Conservation (phyloP, 371 early-diverging fungal genomes). For the Amoeboaphelidium occidentale region DNA sequence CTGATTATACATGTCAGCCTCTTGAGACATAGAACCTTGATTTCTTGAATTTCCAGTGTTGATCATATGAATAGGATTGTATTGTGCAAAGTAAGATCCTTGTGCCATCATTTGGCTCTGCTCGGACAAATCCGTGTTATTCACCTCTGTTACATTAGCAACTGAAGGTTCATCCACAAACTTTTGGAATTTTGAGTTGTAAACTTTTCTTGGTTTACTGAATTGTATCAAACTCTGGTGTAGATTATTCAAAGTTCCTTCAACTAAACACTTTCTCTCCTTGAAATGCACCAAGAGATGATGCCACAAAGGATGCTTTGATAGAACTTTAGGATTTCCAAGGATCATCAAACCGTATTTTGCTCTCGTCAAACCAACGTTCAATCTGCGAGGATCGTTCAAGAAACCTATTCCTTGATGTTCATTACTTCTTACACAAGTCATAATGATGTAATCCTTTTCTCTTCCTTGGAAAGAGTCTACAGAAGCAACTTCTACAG, state of each 20-base stretch:
- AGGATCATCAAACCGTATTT: conserved; percentile 83
- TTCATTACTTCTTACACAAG: conserved; percentile 91
- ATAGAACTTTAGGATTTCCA: conserved; percentile 87
- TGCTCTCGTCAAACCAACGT: conserved; percentile 93
- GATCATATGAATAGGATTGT: background rate
- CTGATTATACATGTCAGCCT: too few relatives aligned
- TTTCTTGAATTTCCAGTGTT: background rate
- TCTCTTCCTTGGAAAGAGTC: conserved; percentile 99
- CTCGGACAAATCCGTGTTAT: background rate
- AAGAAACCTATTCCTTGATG: conserved; percentile 96
- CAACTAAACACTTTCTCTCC: conserved; percentile 66
- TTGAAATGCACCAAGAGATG: conserved; percentile 80
- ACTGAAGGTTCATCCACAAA: background rate
- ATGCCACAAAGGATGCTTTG: conserved; percentile 85
- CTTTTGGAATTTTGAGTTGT: background rate
- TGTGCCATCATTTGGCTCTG: background rate
- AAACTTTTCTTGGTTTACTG: conserved; percentile 26
- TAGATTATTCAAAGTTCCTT: conserved; percentile 73
- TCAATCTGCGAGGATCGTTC: conserved; percentile 85
- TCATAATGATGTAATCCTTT: conserved; percentile 95
- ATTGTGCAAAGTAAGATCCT: background rate
- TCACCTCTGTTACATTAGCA: background rate
- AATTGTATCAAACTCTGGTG: conserved; percentile 64
- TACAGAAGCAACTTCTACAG: conserved; percentile 93
- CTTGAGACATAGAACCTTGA: background rate